Base-by-base conservation (phyloP, 441 rosid genomes). In the Bocquillonia castaneifolia region DNA sequence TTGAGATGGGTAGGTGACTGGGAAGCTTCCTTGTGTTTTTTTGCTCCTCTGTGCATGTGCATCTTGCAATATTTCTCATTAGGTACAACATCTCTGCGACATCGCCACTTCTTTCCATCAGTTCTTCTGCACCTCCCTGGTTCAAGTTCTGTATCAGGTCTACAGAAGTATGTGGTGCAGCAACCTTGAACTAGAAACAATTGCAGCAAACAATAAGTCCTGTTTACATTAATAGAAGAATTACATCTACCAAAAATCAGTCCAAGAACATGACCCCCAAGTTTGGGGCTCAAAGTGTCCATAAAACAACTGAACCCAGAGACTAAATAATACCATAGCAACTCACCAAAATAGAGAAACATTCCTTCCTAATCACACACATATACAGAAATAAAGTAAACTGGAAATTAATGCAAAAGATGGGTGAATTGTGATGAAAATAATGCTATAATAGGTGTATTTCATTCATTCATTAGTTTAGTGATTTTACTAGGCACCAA, bases 51-150 rank as follows among this genome's bases (percentile, higher is more conserved):
- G 76, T 91, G 88, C 82, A 87, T 76, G 62, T 91, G 97, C 69
- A 70, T 79, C 6, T 48, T 72, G 31, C 95, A 91, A 55, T 86
- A 91, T 53, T 88, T 88, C 74, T 88, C 82, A 56, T 72, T 68
- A 25, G 85, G 67, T 58, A 88, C 64, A 36, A 72, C 89, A 34
- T 71, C 86, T 64, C 76, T 80, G 45, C 85, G 77, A 78, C 95
- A 83, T 51, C 88, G 80, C 95, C 97, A 88, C 67, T 82, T 83
- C 83, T 83, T 88, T 58, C 95, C 95, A 61, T 88, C 95, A 25
- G 93, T 91, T 80, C 95, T 88, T 74, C 85, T 70, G 60, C 93
- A 91, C 70, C 95, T 83, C 65, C 85, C 80, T 15, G 70, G 79
- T 74, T 80, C 88, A 47, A 68, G 77, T 40, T 80, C 88, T 61